Percentiles rank a stretch among this genome's conserved stretches.
Conservation (phyloP, 371 early-diverging fungal genomes). For the Mortierella sp. region DNA sequence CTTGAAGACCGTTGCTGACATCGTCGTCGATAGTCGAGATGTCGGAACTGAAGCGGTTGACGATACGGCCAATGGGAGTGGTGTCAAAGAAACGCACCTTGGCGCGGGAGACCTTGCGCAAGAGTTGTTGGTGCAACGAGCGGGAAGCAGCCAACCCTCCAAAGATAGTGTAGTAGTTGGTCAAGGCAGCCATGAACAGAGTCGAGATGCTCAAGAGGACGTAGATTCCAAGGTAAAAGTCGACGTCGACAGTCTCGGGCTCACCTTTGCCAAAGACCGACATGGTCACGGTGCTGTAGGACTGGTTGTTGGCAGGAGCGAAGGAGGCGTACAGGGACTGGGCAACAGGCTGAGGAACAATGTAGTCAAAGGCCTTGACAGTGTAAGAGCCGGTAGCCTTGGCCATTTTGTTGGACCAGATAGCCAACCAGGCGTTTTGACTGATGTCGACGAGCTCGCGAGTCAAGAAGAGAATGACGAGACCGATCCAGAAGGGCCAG, state of each 20-base stretch:
- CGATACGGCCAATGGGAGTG: conserved; percentile 89
- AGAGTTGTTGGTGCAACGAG: conserved; percentile 61
- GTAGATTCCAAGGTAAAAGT: conserved; percentile 62
- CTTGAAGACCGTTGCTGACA: conserved; percentile 61
- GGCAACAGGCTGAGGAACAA: conserved; percentile 40
- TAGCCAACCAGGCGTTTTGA: conserved; percentile 56
- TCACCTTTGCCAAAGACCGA: conserved; percentile 34
- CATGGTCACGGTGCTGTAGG: conserved; percentile 30
- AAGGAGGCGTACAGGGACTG: conserved; percentile 47
- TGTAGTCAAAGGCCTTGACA: conserved; percentile 37
- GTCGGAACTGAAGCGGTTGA: conserved; percentile 86
- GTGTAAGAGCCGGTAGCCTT: conserved; percentile 34
- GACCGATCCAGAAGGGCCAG: conserved; percentile 63
- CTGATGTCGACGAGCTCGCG: conserved; percentile 65
- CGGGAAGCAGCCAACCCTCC: conserved; percentile 62
- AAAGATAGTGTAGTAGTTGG: conserved; percentile 60
- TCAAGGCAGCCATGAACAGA: conserved; percentile 53
- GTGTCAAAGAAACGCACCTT: conserved; percentile 86
- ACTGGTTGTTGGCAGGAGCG: conserved; percentile 18
- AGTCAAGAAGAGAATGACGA: conserved; percentile 65
- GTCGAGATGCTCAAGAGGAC: conserved; percentile 62
- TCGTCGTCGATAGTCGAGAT: conserved; percentile 66
- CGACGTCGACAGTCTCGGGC: conserved; percentile 53
- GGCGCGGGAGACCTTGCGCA: conserved; percentile 68
- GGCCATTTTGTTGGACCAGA: conserved; percentile 49